Evolutionary conservation across 345 rosid genomes (phyloP).

Genomic region (Ailanthus altissimus): DNA sequence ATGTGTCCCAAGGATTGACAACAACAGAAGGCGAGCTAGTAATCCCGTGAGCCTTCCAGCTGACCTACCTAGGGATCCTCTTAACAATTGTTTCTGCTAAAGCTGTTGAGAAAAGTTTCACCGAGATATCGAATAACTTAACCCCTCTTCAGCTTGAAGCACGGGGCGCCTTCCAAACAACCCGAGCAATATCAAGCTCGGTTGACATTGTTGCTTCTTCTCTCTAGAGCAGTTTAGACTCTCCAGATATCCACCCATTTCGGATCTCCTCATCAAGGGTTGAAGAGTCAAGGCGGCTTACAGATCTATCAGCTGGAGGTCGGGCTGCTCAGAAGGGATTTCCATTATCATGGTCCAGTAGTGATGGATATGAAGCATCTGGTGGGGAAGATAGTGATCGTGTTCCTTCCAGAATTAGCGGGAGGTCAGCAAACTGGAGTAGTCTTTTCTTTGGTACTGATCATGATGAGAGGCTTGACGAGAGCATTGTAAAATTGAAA

Average conservation of each 20-base stretch:
- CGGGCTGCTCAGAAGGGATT: conserved; percentile 55
- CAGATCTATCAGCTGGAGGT: conserved; percentile 53
- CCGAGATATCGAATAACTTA: conserved; percentile 64
- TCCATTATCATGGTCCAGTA: conserved; percentile 82
- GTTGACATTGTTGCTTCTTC: conserved; percentile 75
- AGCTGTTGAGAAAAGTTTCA: conserved; percentile 47
- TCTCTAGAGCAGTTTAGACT: conserved; percentile 95
- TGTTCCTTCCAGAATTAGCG: conserved; percentile 71
- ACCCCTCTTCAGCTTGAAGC: conserved; percentile 97
- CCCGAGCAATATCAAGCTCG: conserved; percentile 78
- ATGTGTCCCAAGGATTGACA: conserved; percentile 69
- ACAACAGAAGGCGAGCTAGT: conserved; percentile 55
- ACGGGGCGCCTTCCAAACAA: conserved; percentile 89
- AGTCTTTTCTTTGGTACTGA: conserved; percentile 46
- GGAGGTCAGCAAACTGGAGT: conserved; percentile 68
- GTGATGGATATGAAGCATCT: conserved; percentile 96
- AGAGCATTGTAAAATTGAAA: conserved; percentile 47
- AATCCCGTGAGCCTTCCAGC: conserved; percentile 79
- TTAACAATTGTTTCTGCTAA: conserved; percentile 41
- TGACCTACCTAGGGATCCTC: conserved; percentile 65
- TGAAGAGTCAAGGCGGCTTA: conserved; percentile 64
- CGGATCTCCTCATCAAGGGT: conserved; percentile 78
- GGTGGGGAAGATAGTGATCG: conserved; percentile 98
- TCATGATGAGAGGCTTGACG: conserved; percentile 53
- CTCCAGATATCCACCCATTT: conserved; percentile 89